Evolutionary conservation across 805 yeast genomes (phyloP).

Genomic region (Metschnikowia sp.): DNA sequence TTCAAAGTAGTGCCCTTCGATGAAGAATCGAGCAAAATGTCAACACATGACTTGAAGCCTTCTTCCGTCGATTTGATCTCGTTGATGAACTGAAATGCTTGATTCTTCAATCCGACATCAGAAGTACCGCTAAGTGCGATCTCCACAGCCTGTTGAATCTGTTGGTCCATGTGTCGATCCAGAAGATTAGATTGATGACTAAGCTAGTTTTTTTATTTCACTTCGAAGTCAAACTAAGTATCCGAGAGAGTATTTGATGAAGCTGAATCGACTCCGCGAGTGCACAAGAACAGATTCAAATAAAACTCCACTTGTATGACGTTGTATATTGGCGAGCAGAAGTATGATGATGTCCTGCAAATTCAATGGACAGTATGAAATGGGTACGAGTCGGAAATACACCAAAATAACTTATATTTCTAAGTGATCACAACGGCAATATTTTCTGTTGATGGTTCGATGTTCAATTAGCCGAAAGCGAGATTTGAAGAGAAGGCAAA

Average conservation of each 20-base stretch:
- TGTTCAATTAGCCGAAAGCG: too few species aligned
- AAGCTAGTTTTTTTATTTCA: background rate
- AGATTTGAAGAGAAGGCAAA: too few species aligned
- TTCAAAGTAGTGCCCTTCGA: constrained; percentile 27
- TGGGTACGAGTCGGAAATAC: too few species aligned
- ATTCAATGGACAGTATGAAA: too few species aligned
- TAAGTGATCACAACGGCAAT: too few species aligned
- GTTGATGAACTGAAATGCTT: constrained; percentile 51
- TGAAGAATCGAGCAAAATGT: constrained; percentile 34
- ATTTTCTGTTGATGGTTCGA: too few species aligned
- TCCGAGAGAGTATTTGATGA: background rate
- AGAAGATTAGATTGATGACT: background rate
- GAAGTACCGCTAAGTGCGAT: constrained; percentile 73
- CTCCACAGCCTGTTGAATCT: constrained; percentile 84
- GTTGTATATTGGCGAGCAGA: too few species aligned
- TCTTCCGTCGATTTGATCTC: constrained; percentile 51
- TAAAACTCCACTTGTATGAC: too few species aligned
- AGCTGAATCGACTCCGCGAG: too few species aligned
- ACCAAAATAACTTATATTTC: too few species aligned
- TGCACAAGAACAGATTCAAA: too few species aligned
- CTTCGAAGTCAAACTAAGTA: background rate
- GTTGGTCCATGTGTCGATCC: constrained; percentile 38
- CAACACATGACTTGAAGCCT: constrained; percentile 55
- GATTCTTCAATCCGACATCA: constrained; percentile 46
- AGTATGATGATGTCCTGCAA: too few species aligned